Evolutionary conservation across 2,329 filamentous ascomycete genomes (phyloP), one percentile per base, ranked within the genome.

Genomic region (Trichoderma atrobrunneum): DNA sequence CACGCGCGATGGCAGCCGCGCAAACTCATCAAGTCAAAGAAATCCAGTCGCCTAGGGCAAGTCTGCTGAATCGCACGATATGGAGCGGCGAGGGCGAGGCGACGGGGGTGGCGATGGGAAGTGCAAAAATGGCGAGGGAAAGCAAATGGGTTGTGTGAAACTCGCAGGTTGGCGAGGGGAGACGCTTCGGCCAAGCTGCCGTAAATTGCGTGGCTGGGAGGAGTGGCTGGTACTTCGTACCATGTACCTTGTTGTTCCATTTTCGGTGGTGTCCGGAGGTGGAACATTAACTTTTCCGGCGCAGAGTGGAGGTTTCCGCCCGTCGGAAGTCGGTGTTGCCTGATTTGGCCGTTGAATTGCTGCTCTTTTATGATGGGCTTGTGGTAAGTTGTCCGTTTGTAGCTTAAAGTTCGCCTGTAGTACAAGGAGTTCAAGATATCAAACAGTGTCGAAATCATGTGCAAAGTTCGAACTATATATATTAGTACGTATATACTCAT

Each of bases 161-260:
- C 73, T 76, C 75, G 39, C 66, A 72, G 72, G 74, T 72, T 73
- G 72, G 76, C 76, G 78, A 79, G 73, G 76, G 76, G 73, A 74
- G 75, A 74, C 75, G 74, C 72, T 79, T 75, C 77, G 67, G 74
- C 76, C 34, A 43, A 78, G 80, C 66, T 48, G 36, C 78, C 80
- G 57, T 51, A 78, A 82, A 82, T 78, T 78, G 78, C 78, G 81
- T 82, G 81, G 81, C 81, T 82, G 81, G 81, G 80, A 77, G 71
- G 51, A 64, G 39, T 71, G 63, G 60, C 71, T 72, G 62, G 61
- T 72, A 62, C 57, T 12, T 14, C 1, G 57, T 21, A 60, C 28
- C 10, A 63, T 36, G 39, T 21, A 57, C 21, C 60, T 66, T 62
- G 39, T 24, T 26, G 21, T 66, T 62, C 70, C 30, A 28, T 67